These are phyloP conservation scores for Venustampulla echinocandica DNA, from an alignment of 495 filamentous ascomycete species.

Conservation along the genomic window DNA sequence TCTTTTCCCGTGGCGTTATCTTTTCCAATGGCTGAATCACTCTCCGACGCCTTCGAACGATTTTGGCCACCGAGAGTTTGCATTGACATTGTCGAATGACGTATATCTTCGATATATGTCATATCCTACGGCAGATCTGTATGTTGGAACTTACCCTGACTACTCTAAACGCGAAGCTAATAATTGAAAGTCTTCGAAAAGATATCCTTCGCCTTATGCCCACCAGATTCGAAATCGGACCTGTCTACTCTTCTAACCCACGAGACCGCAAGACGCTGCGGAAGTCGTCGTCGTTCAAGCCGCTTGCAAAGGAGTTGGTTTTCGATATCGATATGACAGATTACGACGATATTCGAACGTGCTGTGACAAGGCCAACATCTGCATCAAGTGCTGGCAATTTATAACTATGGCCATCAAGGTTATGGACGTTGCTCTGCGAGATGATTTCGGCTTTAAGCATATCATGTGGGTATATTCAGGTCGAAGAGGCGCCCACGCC, in stretches of 20 bases:
- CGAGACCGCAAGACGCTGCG: slow-evolving; percentile 83
- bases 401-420: slow-evolving; percentile 94
- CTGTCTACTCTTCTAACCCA: slow-evolving; percentile 87
- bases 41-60: slow-evolving; percentile 75
- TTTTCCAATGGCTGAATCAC: slow-evolving; percentile 98
- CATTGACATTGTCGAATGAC: slow-evolving; percentile 82
- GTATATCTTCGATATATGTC: slow-evolving; percentile 89
- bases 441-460: slow-evolving; percentile 96
- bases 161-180: neutral
- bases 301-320: slow-evolving; percentile 82
- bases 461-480: slow-evolving; percentile 97
- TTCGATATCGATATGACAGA: slow-evolving; percentile 99
- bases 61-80: slow-evolving; percentile 90
- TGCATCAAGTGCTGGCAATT: slow-evolving; percentile 94
- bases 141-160: slow-evolving; percentile 26
- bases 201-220: slow-evolving; percentile 81
- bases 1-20: slow-evolving; percentile 87
- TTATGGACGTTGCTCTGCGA: slow-evolving; percentile 73
- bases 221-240: slow-evolving; percentile 93
- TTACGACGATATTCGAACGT: slow-evolving; percentile 94
- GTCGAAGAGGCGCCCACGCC: slow-evolving; percentile 90
- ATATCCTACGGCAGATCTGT: slow-evolving; percentile 78
- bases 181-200: slow-evolving; percentile 62
- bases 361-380: slow-evolving; percentile 87
- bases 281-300: slow-evolving; percentile 63